Percentiles rank a stretch among this genome's conserved stretches.
phyloP scores from a whole-genome alignment of 2,329 filamentous ascomycete genomes.

The Coleophoma crateriformis region DNA sequence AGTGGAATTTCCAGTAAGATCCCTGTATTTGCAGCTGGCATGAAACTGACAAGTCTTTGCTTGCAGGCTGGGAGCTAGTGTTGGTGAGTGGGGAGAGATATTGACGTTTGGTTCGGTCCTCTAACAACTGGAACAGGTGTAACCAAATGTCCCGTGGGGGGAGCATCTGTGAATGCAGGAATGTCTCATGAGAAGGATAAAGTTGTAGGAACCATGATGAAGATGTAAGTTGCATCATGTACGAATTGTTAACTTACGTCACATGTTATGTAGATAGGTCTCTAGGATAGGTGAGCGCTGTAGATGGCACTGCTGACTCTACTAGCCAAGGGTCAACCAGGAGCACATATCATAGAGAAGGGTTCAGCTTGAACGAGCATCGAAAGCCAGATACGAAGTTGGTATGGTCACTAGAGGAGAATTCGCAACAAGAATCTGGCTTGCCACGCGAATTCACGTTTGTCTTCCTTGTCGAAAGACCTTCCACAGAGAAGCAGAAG shows the following conservation, averaged over 20 bases:
- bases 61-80: constrained; percentile 13
- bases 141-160: constrained; percentile 30
- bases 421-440: constrained; percentile 39
- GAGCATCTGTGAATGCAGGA: too few species aligned
- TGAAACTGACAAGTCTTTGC: too few species aligned
- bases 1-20: constrained; percentile 15
- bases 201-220: constrained; percentile 17
- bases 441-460: constrained; percentile 46
- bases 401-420: constrained; percentile 45
- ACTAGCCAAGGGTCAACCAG: constrained; percentile 15
- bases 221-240: constrained; percentile 11
- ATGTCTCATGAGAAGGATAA: constrained; percentile 12
- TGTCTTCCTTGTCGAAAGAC: constrained; percentile 34
- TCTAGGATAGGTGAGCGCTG: too few species aligned
- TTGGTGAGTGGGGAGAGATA: constrained; percentile 12
- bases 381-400: constrained; percentile 25
- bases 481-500: neutral
- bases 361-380: neutral
- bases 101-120: too few species aligned
- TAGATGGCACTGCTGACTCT: neutral
- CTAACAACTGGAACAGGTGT: constrained; percentile 25
- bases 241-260: too few species aligned
- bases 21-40: too few species aligned
- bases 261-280: too few species aligned
- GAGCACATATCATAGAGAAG: constrained; percentile 2